phyloP scores from a whole-genome alignment of 768 basidiomycete species.

The Suillus brevipes region DNA sequence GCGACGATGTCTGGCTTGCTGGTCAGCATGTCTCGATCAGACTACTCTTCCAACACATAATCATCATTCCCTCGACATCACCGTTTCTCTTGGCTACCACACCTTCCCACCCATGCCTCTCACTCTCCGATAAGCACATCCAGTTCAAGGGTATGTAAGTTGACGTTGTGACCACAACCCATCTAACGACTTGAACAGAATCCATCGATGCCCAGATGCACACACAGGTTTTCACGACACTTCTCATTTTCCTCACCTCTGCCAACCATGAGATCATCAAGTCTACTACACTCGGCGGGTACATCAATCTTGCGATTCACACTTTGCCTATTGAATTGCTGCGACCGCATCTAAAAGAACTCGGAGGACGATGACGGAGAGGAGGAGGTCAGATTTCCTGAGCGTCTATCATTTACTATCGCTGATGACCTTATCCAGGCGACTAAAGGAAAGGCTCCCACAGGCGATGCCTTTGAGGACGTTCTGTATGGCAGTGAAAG shows the following conservation, averaged over 20 bases:
- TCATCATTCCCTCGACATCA: too few relatives aligned
- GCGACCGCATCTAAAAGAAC: conserved; percentile 69
- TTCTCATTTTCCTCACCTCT: conserved; percentile 88
- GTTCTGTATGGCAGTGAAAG: conserved; percentile 96
- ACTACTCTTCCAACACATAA: too few relatives aligned
- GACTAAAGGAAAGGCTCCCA: conserved; percentile 47
- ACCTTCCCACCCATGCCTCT: too few relatives aligned
- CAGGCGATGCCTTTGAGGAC: conserved; percentile 94
- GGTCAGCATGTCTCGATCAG: too few relatives aligned
- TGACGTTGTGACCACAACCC: background rate
- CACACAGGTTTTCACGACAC: conserved; percentile 80
- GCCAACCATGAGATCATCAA: conserved; percentile 98
- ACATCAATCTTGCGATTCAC: conserved; percentile 90
- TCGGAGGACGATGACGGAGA: conserved; percentile 67
- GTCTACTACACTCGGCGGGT: conserved; percentile 92
- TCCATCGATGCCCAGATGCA: conserved; percentile 69
- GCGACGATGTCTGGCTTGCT: too few relatives aligned
- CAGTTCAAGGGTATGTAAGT: conserved; percentile 78
- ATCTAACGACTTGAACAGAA: conserved; percentile 43
- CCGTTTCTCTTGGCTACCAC: too few relatives aligned
- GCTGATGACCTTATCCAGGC: conserved; percentile 30
- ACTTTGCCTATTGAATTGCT: conserved; percentile 72
- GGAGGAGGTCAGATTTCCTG: conserved; percentile 42
- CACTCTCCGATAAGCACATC: too few relatives aligned
- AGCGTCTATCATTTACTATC: background rate